A percentile compares a stretch with the other conserved stretches of the same genome.
phyloP scores from a whole-genome alignment of 176 grass and related monocot species.

The Aegilops umbellulata region DNA sequence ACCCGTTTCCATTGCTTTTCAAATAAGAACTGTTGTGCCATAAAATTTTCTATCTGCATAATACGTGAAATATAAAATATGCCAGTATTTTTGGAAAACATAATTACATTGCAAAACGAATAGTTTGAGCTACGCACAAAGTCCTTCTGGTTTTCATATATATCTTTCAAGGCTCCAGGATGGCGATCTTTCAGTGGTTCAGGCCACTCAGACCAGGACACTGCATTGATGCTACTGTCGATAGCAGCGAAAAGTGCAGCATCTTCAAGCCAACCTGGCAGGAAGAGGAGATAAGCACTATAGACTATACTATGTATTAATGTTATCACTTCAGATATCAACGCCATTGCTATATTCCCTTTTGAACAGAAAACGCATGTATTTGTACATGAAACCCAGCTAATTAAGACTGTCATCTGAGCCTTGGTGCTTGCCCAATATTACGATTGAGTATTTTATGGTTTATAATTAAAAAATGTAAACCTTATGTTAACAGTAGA shows the following conservation, averaged over 20 bases:
- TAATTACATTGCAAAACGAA: conserved; percentile 1
- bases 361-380: background rate
- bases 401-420: background rate
- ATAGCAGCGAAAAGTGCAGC: conserved; percentile 98
- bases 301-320: background rate
- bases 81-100: background rate
- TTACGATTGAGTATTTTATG: background rate
- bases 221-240: conserved; percentile 55
- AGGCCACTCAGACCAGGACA: conserved; percentile 90
- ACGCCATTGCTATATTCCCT: background rate
- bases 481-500: conserved; percentile 5
- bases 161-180: conserved; percentile 76
- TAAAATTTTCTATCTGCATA: conserved; percentile 88
- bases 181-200: conserved; percentile 96
- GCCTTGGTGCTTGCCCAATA: background rate
- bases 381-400: background rate
- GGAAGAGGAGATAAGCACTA: conserved; percentile 27
- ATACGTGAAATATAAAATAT: background rate
- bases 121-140: conserved; percentile 60
- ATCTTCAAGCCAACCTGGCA: conserved; percentile 94
- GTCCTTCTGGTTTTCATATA: conserved; percentile 70
- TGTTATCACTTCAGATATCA: background rate
- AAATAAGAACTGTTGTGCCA: conserved; percentile 89
- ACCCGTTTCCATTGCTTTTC: conserved; percentile 93
- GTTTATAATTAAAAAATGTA: background rate